These are phyloP conservation scores for Passiflora organensis DNA, from an alignment of 345 rosid species.

Conservation along the genomic window DNA sequence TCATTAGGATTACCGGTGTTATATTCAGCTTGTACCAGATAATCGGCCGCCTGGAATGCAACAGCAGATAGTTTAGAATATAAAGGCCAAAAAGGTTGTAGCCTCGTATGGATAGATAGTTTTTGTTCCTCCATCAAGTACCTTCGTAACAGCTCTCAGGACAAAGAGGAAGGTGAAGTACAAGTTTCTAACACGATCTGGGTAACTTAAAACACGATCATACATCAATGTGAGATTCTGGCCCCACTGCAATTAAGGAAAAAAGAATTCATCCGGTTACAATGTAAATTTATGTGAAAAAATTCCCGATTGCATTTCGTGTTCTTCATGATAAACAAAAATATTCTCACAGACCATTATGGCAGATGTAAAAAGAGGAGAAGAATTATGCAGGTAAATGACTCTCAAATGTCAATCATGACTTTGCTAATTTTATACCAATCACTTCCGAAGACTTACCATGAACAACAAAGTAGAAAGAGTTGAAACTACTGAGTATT, in stretches of 20 bases:
- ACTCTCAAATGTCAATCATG: not conserved
- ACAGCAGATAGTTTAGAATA: not conserved
- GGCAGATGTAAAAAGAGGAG: not conserved
- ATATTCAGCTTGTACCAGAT: constrained; percentile 85
- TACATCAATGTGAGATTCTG: constrained; percentile 73
- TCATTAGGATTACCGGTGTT: constrained; percentile 72
- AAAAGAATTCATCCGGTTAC: not conserved
- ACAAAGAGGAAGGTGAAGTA: constrained; percentile 93
- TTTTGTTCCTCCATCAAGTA: constrained; percentile 15
- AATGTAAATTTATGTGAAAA: not conserved
- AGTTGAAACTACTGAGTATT: too few relatives aligned
- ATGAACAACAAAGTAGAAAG: too few relatives aligned
- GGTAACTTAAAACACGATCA: constrained; percentile 76
- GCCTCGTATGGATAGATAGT: too few relatives aligned
- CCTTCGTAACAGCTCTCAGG: constrained; percentile 87
- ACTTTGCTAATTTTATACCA: too few relatives aligned
- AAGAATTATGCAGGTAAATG: not conserved
- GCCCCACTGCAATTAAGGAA: constrained; percentile 75
- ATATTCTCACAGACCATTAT: not conserved
- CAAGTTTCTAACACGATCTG: constrained; percentile 79
- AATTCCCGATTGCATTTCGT: not conserved
- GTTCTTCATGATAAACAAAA: not conserved
- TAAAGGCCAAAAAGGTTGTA: too few relatives aligned
- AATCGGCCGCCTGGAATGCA: constrained; percentile 58
- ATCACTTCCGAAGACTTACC: not conserved